These are phyloP conservation scores for Phyllosticta capitalensis DNA, from an alignment of 2,329 filamentous ascomycete genomes.

Conservation along the genomic window DNA sequence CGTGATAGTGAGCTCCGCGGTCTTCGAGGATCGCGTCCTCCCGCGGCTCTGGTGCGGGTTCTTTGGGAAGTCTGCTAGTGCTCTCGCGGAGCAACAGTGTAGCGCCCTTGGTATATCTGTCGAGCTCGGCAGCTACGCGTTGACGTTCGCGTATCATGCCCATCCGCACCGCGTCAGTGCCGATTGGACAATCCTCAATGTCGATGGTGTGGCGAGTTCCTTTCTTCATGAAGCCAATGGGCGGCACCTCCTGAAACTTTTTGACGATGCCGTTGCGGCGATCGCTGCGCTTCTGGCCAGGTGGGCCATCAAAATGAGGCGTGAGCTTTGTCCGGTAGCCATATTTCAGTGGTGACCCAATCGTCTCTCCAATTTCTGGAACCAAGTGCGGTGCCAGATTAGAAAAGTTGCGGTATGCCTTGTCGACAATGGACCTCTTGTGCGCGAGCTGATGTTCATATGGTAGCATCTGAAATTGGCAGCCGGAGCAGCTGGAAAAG, in stretches of 20 bases:
- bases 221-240: slow-evolving; percentile 86
- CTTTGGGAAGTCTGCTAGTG: slow-evolving; percentile 51
- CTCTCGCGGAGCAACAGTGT: slow-evolving; percentile 84
- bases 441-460: slow-evolving; percentile 77
- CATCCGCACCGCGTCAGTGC: slow-evolving; percentile 70
- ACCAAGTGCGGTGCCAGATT: slow-evolving; percentile 65
- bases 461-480: slow-evolving; percentile 94
- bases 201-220: slow-evolving; percentile 73
- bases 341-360: slow-evolving; percentile 83
- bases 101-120: slow-evolving; percentile 68
- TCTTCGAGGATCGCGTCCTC: slow-evolving; percentile 35
- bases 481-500: slow-evolving; percentile 80
- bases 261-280: slow-evolving; percentile 44
- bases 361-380: slow-evolving; percentile 70
- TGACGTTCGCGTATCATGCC: slow-evolving; percentile 73
- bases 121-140: slow-evolving; percentile 60
- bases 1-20: slow-evolving; percentile 54
- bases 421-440: slow-evolving; percentile 80
- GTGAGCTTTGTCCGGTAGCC: slow-evolving; percentile 95
- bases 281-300: slow-evolving; percentile 39
- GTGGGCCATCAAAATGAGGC: slow-evolving; percentile 83
- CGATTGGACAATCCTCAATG: slow-evolving; percentile 96
- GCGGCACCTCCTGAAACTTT: slow-evolving; percentile 56
- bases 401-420: slow-evolving; percentile 87
- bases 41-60: slow-evolving; percentile 13